Conservation (phyloP, 139 green algal species). For the Marvania coccoides region DNA sequence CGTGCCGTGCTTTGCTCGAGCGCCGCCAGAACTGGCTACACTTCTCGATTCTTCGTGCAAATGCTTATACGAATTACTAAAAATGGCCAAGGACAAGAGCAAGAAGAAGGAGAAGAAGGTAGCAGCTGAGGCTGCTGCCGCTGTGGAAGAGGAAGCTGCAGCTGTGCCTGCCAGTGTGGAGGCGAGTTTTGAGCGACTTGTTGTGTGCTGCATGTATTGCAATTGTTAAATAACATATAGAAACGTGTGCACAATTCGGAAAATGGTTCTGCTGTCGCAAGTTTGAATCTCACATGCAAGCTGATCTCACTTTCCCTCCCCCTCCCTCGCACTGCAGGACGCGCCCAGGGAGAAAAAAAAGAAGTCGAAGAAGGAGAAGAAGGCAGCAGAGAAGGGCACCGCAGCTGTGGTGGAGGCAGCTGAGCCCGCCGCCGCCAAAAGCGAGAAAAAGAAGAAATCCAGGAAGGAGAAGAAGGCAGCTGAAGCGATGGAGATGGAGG, state of each 20-base stretch:
- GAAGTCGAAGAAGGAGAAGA: constrained; percentile 10
- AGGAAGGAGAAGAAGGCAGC: constrained; percentile 1
- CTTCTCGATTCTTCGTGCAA: too few relatives aligned
- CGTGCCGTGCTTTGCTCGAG: too few relatives aligned
- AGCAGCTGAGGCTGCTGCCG: not conserved
- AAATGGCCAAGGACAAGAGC: not conserved
- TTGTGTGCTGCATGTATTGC: too few relatives aligned
- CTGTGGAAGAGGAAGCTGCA: not conserved
- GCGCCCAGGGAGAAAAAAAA: not conserved
- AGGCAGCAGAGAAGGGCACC: constrained; percentile 1
- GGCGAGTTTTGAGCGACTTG: too few relatives aligned
- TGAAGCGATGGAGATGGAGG: not conserved
- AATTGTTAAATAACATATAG: too few relatives aligned
- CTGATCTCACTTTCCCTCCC: too few relatives aligned
- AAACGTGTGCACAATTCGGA: too few relatives aligned
- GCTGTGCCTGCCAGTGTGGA: too few relatives aligned
- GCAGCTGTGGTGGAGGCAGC: not conserved
- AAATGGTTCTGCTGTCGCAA: too few relatives aligned
- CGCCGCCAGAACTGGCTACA: too few relatives aligned
- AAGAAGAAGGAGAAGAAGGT: not conserved
- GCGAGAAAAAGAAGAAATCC: not conserved
- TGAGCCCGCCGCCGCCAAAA: not conserved
- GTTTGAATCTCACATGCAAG: too few relatives aligned
- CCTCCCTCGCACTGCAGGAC: too few relatives aligned
- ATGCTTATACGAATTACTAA: not conserved